Conservation (phyloP, 2,329 filamentous ascomycete species). For the Tolypocladium album region DNA sequence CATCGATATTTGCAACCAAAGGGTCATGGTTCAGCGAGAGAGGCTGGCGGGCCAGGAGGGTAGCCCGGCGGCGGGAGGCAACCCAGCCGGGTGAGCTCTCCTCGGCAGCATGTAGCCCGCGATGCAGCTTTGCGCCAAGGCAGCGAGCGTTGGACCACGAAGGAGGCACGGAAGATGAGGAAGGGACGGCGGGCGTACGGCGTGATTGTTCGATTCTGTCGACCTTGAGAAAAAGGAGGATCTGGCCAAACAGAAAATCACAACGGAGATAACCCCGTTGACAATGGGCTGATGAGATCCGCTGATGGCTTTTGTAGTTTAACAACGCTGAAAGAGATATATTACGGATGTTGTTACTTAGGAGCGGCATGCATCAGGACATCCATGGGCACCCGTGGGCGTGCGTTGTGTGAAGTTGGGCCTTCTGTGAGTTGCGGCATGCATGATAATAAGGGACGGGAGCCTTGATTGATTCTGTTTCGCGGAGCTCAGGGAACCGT, state of each 20-base stretch:
- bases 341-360: background rate
- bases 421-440: background rate
- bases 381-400: background rate
- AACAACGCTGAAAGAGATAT: background rate
- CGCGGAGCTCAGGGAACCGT: too few relatives aligned
- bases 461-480: too few relatives aligned
- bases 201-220: background rate
- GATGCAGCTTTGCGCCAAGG: background rate
- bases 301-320: background rate
- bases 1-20: conserved; percentile 57
- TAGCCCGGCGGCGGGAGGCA: conserved; percentile 13
- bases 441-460: background rate
- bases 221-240: background rate
- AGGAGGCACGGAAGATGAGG: background rate
- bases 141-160: background rate
- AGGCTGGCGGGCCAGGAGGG: conserved; percentile 28
- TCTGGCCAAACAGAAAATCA: background rate
- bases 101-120: background rate
- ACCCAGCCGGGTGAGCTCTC: conserved; percentile 10
- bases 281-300: background rate
- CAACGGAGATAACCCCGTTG: background rate
- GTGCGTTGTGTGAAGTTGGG: background rate
- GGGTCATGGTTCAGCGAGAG: conserved; percentile 53
- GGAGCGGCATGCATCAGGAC: background rate
- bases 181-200: background rate